These are phyloP conservation scores for Rostrohypoxylon terebratum DNA, from an alignment of 495 filamentous ascomycete species.

Conservation along the genomic window DNA sequence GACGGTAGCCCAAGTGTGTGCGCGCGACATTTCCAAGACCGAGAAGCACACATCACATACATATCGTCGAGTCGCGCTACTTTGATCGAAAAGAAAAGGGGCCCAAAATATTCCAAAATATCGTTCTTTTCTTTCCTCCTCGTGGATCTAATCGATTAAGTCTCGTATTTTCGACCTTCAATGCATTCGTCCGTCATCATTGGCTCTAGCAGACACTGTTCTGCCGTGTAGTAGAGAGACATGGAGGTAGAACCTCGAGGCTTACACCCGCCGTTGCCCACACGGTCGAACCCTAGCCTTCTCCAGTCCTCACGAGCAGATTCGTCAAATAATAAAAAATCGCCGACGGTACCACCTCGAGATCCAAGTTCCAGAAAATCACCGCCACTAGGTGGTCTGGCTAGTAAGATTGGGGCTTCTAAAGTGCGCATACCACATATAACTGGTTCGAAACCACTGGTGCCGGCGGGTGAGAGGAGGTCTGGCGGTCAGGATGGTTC, in stretches of 20 bases:
- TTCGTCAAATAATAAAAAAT: constrained; percentile 34
- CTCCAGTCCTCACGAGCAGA: constrained; percentile 34
- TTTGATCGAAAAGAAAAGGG: constrained; percentile 5
- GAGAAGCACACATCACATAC: neutral
- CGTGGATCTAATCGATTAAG: constrained; percentile 26
- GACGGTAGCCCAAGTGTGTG: constrained; percentile 25
- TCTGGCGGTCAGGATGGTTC: constrained; percentile 53
- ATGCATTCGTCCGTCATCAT: constrained; percentile 42
- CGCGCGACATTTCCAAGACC: constrained; percentile 26
- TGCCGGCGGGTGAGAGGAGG: constrained; percentile 59
- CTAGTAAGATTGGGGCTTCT: constrained; percentile 39
- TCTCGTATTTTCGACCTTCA: constrained; percentile 39
- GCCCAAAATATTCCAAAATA: neutral
- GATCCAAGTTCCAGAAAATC: constrained; percentile 43
- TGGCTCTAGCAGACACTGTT: constrained; percentile 44
- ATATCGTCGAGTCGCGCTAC: constrained; percentile 2
- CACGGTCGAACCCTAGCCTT: constrained; percentile 42
- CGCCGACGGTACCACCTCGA: constrained; percentile 24
- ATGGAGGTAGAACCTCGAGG: constrained; percentile 47
- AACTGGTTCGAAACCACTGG: constrained; percentile 52
- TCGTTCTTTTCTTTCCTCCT: constrained; percentile 8
- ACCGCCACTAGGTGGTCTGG: constrained; percentile 26
- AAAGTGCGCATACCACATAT: constrained; percentile 48
- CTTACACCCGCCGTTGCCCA: constrained; percentile 39
- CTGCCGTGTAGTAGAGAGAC: constrained; percentile 50